A percentile compares a stretch with the other conserved stretches of the same genome.
These are phyloP conservation scores for Crithidia thermophila DNA, from an alignment of 208 protist genomes.

Conservation along the genomic window DNA sequence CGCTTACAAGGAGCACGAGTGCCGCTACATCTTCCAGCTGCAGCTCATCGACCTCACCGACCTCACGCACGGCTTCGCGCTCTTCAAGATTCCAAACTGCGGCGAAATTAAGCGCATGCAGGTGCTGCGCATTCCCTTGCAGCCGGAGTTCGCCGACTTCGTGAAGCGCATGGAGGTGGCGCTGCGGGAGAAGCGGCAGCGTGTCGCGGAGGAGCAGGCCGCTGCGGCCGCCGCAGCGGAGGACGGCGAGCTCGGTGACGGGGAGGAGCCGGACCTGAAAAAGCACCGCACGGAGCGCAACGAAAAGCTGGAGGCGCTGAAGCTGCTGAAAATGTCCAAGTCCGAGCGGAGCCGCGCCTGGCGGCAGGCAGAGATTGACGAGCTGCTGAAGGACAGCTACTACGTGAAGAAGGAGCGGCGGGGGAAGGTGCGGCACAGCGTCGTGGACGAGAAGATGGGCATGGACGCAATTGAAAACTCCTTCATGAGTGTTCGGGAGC, in stretches of 20 bases:
- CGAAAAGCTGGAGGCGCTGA: slow-evolving; percentile 83
- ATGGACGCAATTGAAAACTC: slow-evolving; percentile 89
- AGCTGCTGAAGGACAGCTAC: slow-evolving; percentile 91
- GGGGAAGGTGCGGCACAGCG: slow-evolving; percentile 57
- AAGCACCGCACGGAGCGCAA: slow-evolving; percentile 85
- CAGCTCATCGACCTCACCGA: slow-evolving; percentile 94
- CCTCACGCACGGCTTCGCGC: slow-evolving; percentile 93
- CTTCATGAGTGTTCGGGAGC: slow-evolving; percentile 81
- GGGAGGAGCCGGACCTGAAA: slow-evolving; percentile 34
- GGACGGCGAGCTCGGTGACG: slow-evolving; percentile 21
- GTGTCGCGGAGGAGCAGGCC: slow-evolving; percentile 51
- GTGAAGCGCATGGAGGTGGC: slow-evolving; percentile 41
- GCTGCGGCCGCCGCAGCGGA: slow-evolving; percentile 20
- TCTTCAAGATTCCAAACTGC: slow-evolving; percentile 91
- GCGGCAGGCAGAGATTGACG: slow-evolving; percentile 87
- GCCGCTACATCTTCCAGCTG: slow-evolving; percentile 93
- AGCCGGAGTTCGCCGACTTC: slow-evolving; percentile 80
- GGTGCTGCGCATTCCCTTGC: slow-evolving; percentile 77
- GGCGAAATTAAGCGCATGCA: slow-evolving; percentile 90
- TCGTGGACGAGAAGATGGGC: slow-evolving; percentile 86
- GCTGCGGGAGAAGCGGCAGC: slow-evolving; percentile 65
- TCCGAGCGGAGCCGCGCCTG: slow-evolving; percentile 80
- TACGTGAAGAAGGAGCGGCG: slow-evolving; percentile 91
- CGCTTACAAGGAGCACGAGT: slow-evolving; percentile 95
- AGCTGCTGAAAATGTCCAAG: slow-evolving; percentile 83